Percentiles rank a stretch among this genome's conserved stretches.
These are phyloP conservation scores for Fusarium nanum DNA, from an alignment of 2,329 filamentous ascomycete species.

Conservation along the genomic window DNA sequence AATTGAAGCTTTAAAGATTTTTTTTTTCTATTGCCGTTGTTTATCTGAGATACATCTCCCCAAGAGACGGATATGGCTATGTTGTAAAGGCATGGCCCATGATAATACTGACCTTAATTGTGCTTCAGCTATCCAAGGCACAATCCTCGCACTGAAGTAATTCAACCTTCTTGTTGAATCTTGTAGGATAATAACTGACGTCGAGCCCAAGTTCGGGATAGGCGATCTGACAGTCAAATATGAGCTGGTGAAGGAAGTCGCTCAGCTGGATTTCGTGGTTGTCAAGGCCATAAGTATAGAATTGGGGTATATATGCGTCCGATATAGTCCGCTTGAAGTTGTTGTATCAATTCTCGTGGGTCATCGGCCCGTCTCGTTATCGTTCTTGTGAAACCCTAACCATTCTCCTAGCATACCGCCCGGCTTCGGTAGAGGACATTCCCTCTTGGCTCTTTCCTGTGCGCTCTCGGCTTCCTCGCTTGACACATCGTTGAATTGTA, in stretches of 20 bases:
- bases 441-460: constrained; percentile 66
- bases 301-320: neutral
- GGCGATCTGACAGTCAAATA: neutral
- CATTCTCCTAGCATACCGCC: constrained; percentile 80
- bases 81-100: constrained; percentile 4
- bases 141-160: neutral
- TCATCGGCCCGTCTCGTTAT: constrained; percentile 45
- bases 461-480: constrained; percentile 51
- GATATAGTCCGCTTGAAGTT: neutral
- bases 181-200: neutral
- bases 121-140: neutral
- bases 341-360: constrained; percentile 14
- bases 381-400: constrained; percentile 71
- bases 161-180: neutral
- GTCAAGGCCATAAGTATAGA: neutral
- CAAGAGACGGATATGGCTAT: neutral
- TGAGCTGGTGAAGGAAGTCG: neutral
- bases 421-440: constrained; percentile 95
- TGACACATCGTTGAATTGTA: constrained; percentile 58
- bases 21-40: neutral
- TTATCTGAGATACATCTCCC: neutral
- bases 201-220: neutral
- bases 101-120: constrained; percentile 21
- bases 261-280: neutral
- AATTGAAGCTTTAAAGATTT: neutral